Evolutionary conservation across 1,139 yeast species (phyloP), one percentile per base, ranked within the genome.

Genomic region (Yamadazyma diospyri): DNA sequence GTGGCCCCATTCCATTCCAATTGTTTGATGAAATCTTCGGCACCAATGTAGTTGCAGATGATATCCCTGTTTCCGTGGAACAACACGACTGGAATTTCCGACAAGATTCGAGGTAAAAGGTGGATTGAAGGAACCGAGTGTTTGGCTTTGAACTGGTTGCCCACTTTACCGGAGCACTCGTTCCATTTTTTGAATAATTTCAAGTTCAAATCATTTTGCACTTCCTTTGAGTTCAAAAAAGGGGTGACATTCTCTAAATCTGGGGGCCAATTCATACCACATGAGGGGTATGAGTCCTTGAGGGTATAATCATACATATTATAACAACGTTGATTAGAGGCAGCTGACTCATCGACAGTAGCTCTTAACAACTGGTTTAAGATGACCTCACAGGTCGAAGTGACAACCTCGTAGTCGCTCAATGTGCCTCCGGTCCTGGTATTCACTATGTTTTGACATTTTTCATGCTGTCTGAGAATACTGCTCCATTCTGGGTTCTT

Each of bases 241-340:
- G 77, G 73, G 0, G 71, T 62, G 10, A 88, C 79, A 30, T 61
- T 46, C 1, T 58, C 62, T 42, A 89, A 62, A 43, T 78, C 92
- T 16, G 74, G 75, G 0, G 99, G 99, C 99, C 99, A 92, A 52
- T 84, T 83, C 78, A 78, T 72, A 4, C 98, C 98, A 60, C 99
- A 92, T 0, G 84, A 63, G 0, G 97, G 97, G 46, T 64, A 87
- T 0, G 77, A 57, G 52, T 92, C 97, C 20, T 60, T 65, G 35
- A 83, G 62, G 21, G 84, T 70, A 37, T 77, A 75, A 55, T 92
- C 95, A 55, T 92, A 92, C 72, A 87, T 79, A 56, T 92, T 92
- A 46, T 76, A 49, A 53, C 98, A 89, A 41, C 66, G 69, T 33
- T 71, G 56, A 36, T 61, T 53, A 6, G 41, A 34, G 35, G 64